Conservation (phyloP, 257 asterid genomes). For the Sherardia arvensis region DNA sequence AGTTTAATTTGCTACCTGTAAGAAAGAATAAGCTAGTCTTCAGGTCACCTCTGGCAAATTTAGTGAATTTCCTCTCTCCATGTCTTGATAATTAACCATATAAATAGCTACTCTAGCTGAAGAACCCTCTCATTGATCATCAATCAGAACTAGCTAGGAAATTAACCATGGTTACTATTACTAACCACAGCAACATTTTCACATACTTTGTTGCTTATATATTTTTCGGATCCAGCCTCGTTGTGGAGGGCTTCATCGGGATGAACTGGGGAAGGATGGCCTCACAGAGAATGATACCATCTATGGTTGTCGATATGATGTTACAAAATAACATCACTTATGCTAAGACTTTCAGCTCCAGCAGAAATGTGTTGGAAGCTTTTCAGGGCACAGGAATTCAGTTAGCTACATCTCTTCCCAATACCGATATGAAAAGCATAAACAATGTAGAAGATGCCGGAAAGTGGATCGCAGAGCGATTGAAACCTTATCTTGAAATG, state of each 20-base stretch:
- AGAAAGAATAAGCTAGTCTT: neutral
- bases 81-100: neutral
- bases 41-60: neutral
- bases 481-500: neutral
- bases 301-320: conserved; percentile 18
- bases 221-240: neutral
- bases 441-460: neutral
- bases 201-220: neutral
- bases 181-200: too few relatives aligned
- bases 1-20: neutral
- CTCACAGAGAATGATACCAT: conserved; percentile 11
- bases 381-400: neutral
- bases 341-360: conserved; percentile 3
- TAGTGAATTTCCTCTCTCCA: neutral
- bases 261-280: conserved; percentile 18
- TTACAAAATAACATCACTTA: conserved; percentile 3
- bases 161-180: neutral
- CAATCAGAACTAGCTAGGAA: too few relatives aligned
- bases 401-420: neutral
- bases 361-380: conserved; percentile 8
- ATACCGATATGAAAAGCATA: neutral
- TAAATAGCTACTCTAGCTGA: neutral
- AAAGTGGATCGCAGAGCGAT: neutral
- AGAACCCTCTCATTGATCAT: neutral
- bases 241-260: conserved; percentile 6